Evolutionary conservation across 768 basidiomycete species (phyloP).

Genomic region (Neoboletus magnificus): DNA sequence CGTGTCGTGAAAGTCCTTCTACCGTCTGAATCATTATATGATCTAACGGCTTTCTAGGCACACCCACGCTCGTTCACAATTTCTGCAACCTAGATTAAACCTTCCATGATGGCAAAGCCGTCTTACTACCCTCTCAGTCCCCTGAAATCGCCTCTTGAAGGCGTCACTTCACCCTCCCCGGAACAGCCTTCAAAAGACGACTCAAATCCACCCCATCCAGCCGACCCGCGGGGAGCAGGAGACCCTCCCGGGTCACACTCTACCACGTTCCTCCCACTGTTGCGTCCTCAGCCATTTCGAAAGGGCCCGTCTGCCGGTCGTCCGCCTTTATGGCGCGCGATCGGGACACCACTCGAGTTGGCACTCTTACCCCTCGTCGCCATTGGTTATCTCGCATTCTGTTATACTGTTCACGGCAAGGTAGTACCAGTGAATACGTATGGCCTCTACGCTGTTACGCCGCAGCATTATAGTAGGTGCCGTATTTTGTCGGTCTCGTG

Average conservation of each 20-base stretch:
- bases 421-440: constrained; percentile 25
- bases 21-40: not conserved
- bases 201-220: not conserved
- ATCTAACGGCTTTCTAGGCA: not conserved
- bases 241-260: not conserved
- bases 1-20: not conserved
- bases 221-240: not conserved
- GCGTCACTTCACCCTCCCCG: not conserved
- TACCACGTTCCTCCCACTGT: constrained; percentile 4
- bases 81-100: not conserved
- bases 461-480: constrained; percentile 19
- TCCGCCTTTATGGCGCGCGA: constrained; percentile 5
- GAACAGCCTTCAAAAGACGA: not conserved
- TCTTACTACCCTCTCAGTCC: constrained; percentile 21
- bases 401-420: constrained; percentile 23
- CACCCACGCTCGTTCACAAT: constrained; percentile 8
- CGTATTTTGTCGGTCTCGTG: not conserved
- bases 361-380: constrained; percentile 25
- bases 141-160: constrained; percentile 1
- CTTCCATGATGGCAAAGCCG: constrained; percentile 11
- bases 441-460: constrained; percentile 20
- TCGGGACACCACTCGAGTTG: constrained; percentile 11
- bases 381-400: constrained; percentile 29
- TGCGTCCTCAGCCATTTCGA: not conserved
- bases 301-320: not conserved